Evolutionary conservation across 2,329 filamentous ascomycete species (phyloP), one percentile per base, ranked within the genome.

Genomic region (Teratosphaeria viscida): DNA sequence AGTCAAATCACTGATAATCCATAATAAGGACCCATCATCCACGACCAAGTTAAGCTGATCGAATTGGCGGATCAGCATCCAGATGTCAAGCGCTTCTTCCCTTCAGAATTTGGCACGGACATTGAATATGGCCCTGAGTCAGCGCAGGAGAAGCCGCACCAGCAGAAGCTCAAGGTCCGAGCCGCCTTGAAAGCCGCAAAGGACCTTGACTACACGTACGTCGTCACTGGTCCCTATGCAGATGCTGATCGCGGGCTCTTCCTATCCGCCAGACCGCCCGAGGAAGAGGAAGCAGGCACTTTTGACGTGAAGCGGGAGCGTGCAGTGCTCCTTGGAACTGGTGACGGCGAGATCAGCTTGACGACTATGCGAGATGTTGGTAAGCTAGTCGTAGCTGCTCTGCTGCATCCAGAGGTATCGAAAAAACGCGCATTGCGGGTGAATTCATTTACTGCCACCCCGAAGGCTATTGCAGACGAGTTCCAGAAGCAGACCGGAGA

Each of bases 301-400:
- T 90, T 83, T 65, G 80, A 89, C 66, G 75, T 81, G 1, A 73
- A 76, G 61, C 75, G 68, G 2, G 85, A 81, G 67, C 81, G 76
- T 59, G 87, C 87, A 0, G 76, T 82, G 2, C 68, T 91, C 14
- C 68, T 89, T 23, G 86, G 81, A 2, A 81, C 82, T 62, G 86
- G 85, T 0, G 75, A 84, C 43, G 84, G 79, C 23, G 79, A 76
- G 61, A 78, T 90, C 61, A 85, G 84, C 39, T 82, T 91, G 66
- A 89, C 85, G 2, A 87, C 84, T 2, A 88, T 88, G 83, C 75
- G 77, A 26, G 88, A 91, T 66, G 86, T 89, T 10, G 87, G 87
- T 4, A 84, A 82, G 59, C 79, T 87, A 27, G 79, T 89, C 1
- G 82, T 84, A 1, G 82, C 82, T 0, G 80, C 85, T 0, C 77